These are phyloP conservation scores for Xylaria castorea DNA, from an alignment of 495 filamentous ascomycete genomes.

Conservation along the genomic window DNA sequence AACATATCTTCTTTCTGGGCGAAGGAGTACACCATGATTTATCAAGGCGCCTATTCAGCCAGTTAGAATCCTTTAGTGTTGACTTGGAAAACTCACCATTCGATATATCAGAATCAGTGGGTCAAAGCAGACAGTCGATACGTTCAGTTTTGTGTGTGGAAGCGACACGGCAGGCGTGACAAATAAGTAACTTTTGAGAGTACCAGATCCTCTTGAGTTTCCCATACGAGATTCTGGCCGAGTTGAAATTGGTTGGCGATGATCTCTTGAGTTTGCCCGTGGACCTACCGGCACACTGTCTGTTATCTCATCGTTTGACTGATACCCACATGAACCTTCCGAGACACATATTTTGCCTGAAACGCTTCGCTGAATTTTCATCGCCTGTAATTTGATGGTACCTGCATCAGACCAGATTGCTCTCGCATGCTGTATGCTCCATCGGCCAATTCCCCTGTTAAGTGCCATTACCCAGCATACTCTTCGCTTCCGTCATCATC, in stretches of 20 bases:
- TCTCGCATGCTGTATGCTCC: conserved; percentile 19
- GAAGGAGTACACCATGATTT: conserved; percentile 13
- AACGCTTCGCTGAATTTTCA: conserved; percentile 26
- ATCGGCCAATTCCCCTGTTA: conserved; percentile 8
- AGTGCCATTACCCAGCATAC: conserved; percentile 21
- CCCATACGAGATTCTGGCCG: conserved; percentile 17
- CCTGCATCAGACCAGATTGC: conserved; percentile 21
- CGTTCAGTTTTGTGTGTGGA: not conserved
- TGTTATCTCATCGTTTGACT: conserved; percentile 7
- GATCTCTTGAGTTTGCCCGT: conserved; percentile 12
- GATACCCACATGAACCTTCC: conserved; percentile 10
- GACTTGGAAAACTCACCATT: conserved; percentile 20
- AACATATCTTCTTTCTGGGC: conserved; percentile 5
- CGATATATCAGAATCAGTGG: conserved; percentile 17
- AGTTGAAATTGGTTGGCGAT: conserved; percentile 17
- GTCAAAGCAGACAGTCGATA: conserved; percentile 10
- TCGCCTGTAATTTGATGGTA: conserved; percentile 28
- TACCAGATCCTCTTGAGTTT: conserved; percentile 17
- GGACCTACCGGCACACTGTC: conserved; percentile 5
- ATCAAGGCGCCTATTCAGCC: conserved; percentile 21
- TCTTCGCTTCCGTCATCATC: conserved; percentile 21
- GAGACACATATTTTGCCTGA: conserved; percentile 26
- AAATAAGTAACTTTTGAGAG: conserved; percentile 20
- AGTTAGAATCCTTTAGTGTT: conserved; percentile 7
- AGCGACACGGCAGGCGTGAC: conserved; percentile 22